A percentile compares a stretch with the other conserved stretches of the same genome.
These are phyloP conservation scores for Botrytis sinoallii DNA, from an alignment of 2,329 filamentous ascomycete species.

Conservation along the genomic window DNA sequence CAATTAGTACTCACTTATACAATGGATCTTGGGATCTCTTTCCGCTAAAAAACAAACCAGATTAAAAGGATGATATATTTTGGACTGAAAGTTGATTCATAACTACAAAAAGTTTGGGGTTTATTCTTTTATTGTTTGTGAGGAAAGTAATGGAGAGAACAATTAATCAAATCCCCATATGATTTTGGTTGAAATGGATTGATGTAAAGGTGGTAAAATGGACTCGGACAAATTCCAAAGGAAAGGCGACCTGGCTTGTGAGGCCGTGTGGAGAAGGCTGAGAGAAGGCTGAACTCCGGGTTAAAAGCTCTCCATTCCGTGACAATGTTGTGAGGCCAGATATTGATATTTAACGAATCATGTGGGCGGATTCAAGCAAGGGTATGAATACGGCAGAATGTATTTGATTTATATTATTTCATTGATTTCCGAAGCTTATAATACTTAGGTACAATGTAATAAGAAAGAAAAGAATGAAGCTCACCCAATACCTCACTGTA, in stretches of 20 bases:
- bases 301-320: background rate
- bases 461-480: background rate
- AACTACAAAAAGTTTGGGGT: background rate
- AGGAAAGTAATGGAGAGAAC: background rate
- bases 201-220: background rate
- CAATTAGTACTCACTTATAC: conserved; percentile 30
- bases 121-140: background rate
- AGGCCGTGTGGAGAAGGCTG: conserved; percentile 1
- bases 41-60: conserved; percentile 31
- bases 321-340: background rate
- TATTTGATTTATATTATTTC: background rate
- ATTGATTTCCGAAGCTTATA: background rate
- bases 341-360: conserved; percentile 3
- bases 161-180: background rate
- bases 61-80: conserved; percentile 25
- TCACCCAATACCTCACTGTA: background rate
- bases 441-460: background rate
- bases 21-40: conserved; percentile 20
- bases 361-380: background rate
- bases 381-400: background rate
- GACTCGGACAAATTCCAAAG: background rate
- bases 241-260: conserved; percentile 17
- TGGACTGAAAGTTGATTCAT: conserved; percentile 6
- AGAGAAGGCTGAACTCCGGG: background rate
- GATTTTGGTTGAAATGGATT: background rate